Evolutionary conservation across 805 yeast species (phyloP).

Genomic region (Pichia ethanolica): DNA sequence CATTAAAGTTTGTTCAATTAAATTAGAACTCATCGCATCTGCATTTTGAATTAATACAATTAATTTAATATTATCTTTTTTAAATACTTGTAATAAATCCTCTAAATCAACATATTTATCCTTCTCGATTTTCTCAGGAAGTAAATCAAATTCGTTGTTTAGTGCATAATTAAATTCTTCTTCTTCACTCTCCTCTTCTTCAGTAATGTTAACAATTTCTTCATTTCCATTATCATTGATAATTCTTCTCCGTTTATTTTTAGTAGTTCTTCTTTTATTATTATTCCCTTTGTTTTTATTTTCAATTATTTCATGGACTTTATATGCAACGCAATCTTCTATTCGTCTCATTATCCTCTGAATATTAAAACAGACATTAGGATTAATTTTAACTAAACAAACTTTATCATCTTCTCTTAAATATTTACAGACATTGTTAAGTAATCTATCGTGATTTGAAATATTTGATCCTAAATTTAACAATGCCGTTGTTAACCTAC

Average conservation of each 20-base stretch:
- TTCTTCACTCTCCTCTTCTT: background rate
- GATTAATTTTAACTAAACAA: slow-evolving; percentile 14
- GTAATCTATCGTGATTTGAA: slow-evolving; percentile 32
- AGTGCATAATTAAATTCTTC: background rate
- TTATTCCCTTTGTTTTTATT: background rate
- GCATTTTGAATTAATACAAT: slow-evolving; percentile 30
- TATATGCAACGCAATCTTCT: slow-evolving; percentile 9
- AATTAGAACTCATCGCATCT: slow-evolving; percentile 25
- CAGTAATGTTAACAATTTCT: slow-evolving; percentile 13
- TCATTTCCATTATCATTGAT: background rate
- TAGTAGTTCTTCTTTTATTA: background rate
- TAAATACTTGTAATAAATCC: slow-evolving; percentile 16
- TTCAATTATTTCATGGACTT: background rate
- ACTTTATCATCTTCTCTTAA: slow-evolving; percentile 12
- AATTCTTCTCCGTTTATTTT: background rate
- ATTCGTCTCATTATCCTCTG: slow-evolving; percentile 10
- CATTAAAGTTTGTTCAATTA: slow-evolving; percentile 20
- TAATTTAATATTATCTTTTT: slow-evolving; percentile 11
- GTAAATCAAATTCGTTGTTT: slow-evolving; percentile 8
- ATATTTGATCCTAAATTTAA: slow-evolving; percentile 37
- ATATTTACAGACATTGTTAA: slow-evolving; percentile 22
- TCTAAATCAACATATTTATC: slow-evolving; percentile 19
- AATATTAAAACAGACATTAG: slow-evolving; percentile 11
- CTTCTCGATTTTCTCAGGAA: slow-evolving; percentile 4
- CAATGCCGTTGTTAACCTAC: slow-evolving; percentile 30